phyloP scores from a whole-genome alignment of 371 early-diverging fungal genomes.

The Zancudomyces culisetae region DNA sequence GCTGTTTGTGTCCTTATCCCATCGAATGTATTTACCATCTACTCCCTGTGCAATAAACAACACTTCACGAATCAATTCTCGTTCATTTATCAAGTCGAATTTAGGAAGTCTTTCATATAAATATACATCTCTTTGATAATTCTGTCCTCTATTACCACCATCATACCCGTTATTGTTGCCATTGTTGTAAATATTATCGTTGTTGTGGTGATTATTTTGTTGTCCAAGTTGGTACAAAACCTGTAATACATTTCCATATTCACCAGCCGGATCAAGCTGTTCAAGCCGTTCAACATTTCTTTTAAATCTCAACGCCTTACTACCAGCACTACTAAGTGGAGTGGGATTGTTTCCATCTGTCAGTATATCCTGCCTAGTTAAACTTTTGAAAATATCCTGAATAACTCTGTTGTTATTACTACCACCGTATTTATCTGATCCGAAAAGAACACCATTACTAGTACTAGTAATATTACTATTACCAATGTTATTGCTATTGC shows the following conservation, averaged over 20 bases:
- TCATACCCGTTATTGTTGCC: not conserved
- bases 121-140: not conserved
- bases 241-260: not conserved
- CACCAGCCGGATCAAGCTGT: not conserved
- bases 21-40: constrained; percentile 66
- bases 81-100: constrained; percentile 31
- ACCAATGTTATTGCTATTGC: constrained; percentile 11
- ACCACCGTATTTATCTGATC: not conserved
- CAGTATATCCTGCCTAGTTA: not conserved
- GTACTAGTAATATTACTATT: constrained; percentile 17
- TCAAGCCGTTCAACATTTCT: not conserved
- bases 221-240: not conserved
- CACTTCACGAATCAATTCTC: constrained; percentile 56
- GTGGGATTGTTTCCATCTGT: not conserved
- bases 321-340: not conserved
- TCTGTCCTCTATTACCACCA: not conserved
- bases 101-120: not conserved
- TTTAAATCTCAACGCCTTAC: not conserved
- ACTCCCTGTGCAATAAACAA: constrained; percentile 86
- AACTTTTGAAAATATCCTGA: not conserved
- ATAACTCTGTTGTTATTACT: not conserved
- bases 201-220: not conserved
- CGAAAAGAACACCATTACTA: constrained; percentile 8
- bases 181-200: not conserved
- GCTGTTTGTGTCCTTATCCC: constrained; percentile 24